Conservation (phyloP, 768 basidiomycete species). For the Amanita brunnescens region DNA sequence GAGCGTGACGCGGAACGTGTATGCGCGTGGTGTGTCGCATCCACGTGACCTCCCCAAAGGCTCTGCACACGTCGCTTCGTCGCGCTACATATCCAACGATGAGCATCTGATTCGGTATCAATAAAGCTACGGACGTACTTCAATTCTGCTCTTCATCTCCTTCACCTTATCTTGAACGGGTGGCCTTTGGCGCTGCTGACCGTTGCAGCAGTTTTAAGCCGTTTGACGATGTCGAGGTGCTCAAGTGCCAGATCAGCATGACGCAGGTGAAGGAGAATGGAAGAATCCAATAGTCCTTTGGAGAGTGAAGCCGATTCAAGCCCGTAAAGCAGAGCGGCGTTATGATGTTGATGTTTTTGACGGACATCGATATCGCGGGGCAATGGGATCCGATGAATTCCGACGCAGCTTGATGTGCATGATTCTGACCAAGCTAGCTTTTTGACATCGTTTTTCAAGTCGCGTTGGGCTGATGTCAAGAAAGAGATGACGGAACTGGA, state of each 20-base stretch:
- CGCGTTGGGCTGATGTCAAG: constrained; percentile 86
- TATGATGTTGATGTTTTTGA: constrained; percentile 93
- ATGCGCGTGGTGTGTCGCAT: too few relatives aligned
- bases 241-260: constrained; percentile 69
- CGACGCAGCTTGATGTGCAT: constrained; percentile 83
- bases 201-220: constrained; percentile 61
- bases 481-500: constrained; percentile 92
- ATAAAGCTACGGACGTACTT: constrained; percentile 16
- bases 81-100: constrained; percentile 28
- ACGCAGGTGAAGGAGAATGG: constrained; percentile 41
- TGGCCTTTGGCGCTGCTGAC: constrained; percentile 83
- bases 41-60: too few relatives aligned
- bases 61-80: too few relatives aligned
- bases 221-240: constrained; percentile 73
- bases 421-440: constrained; percentile 71
- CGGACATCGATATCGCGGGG: constrained; percentile 96
- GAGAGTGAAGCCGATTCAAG: too few relatives aligned
- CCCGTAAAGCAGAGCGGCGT: constrained; percentile 67
- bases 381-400: constrained; percentile 95
- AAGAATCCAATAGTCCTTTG: constrained; percentile 20
- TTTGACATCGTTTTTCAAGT: constrained; percentile 49
- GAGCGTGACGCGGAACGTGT: too few relatives aligned
- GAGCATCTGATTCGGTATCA: constrained; percentile 3
- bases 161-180: constrained; percentile 79
- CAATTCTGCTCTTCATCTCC: constrained; percentile 54